These are phyloP conservation scores for Prunus dulcis DNA, from an alignment of 306 rosid genomes.

Conservation along the genomic window DNA sequence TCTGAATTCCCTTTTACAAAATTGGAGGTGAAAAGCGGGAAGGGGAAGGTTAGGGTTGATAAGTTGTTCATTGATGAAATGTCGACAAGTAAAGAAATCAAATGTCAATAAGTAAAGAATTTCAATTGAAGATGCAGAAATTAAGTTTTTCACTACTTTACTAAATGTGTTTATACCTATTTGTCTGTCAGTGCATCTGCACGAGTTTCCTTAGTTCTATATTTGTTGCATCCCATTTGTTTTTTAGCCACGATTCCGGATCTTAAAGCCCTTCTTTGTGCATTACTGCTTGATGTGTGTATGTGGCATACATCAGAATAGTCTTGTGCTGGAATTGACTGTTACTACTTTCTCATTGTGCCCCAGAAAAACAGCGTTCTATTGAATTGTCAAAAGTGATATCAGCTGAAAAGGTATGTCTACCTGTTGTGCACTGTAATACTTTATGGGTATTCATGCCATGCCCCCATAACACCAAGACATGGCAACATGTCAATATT, in stretches of 20 bases:
- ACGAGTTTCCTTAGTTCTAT: neutral
- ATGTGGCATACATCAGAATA: neutral
- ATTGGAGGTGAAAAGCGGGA: neutral
- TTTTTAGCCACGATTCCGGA: neutral
- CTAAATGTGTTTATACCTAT: no score
- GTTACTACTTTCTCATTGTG: constrained; percentile 24
- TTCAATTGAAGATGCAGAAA: neutral
- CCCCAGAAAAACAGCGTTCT: constrained; percentile 51
- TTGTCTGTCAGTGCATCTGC: neutral
- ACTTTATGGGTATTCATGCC: neutral
- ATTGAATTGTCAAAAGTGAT: constrained; percentile 37
- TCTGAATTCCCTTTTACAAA: neutral
- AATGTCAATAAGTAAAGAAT: neutral
- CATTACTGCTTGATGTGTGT: neutral
- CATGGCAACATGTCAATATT: neutral
- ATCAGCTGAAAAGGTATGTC: constrained; percentile 60
- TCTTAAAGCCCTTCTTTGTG: neutral
- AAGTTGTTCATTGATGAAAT: neutral
- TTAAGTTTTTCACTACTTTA: neutral
- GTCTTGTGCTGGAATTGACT: constrained; percentile 33
- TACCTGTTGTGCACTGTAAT: neutral
- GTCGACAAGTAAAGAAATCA: neutral
- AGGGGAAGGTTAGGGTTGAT: neutral
- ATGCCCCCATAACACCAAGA: neutral
- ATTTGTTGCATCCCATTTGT: neutral